Evolutionary conservation across 2,329 filamentous ascomycete species (phyloP), one percentile per base, ranked within the genome.

Genomic region (Drechslerella dactyloides): DNA sequence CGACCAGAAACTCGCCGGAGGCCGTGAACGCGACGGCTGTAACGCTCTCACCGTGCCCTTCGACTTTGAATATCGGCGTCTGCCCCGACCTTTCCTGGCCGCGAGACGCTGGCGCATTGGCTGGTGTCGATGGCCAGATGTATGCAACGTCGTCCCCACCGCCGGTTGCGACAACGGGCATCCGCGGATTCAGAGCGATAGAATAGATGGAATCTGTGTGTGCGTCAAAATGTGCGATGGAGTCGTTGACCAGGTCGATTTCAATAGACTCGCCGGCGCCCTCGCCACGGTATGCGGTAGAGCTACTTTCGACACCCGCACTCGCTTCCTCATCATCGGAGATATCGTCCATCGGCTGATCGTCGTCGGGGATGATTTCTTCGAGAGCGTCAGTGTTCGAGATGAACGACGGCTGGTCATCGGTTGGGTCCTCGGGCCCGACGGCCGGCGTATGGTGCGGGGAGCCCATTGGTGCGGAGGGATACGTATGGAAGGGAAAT

Each of bases 151-250:
- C 94, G 77, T 90, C 89, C 37, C 88, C 89, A 74, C 93, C 94
- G 72, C 94, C 94, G 0, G 94, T 96, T 2, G 93, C 89, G 70
- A 97, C 84, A 70, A 97, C 54, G 19, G 87, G 84, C 78, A 90
- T 84, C 5, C 87, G 82, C 2, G 94, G 94, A 79, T 99, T 94
- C 79, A 96, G 91, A 17, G 93, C 91, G 79, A 99, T 94, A 81
- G 90, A 87, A 83, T 97, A 99, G 78, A 99, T 90, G 72, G 89
- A 93, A 84, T 97, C 92, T 76, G 87, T 89, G 82, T 97, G 91
- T 37, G 82, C 81, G 82, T 97, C 94, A 78, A 97, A 97, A 83
- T 96, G 93, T 70, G 91, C 93, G 75, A 89, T 84, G 75, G 91
- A 96, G 83, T 99, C 93, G 83, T 97, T 99, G 74, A 94, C 87